These are phyloP conservation scores for Ophiosphaerella korrae DNA, from an alignment of 2,329 filamentous ascomycete genomes.

Conservation along the genomic window DNA sequence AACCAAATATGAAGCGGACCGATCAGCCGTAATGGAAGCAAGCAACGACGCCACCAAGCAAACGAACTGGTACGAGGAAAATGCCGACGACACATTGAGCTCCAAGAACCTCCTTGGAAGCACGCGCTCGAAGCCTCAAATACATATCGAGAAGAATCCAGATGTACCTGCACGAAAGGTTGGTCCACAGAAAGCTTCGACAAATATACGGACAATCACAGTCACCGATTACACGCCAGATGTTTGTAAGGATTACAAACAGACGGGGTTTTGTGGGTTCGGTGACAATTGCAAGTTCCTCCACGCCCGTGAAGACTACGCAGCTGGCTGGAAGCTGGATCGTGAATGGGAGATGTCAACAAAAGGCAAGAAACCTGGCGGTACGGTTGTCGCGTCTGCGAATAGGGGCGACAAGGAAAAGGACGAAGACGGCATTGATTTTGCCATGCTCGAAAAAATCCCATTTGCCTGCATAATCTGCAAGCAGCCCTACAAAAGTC, in stretches of 20 bases:
- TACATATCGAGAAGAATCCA: conserved; percentile 80
- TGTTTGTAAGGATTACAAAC: conserved; percentile 93
- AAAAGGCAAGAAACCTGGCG: conserved; percentile 62
- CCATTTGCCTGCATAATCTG: conserved; percentile 92
- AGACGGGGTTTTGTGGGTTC: conserved; percentile 68
- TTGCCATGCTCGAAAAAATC: conserved; percentile 77
- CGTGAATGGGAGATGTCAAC: conserved; percentile 88
- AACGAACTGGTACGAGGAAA: conserved; percentile 87
- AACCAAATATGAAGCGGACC: conserved; percentile 65
- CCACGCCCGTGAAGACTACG: conserved; percentile 77
- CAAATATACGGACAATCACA: conserved; percentile 89
- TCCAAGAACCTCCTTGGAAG: conserved; percentile 65
- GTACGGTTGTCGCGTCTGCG: conserved; percentile 62
- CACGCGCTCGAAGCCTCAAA: conserved; percentile 51
- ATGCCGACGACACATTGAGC: conserved; percentile 56
- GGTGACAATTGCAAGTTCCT: conserved; percentile 83
- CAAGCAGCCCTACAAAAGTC: conserved; percentile 75
- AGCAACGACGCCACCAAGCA: conserved; percentile 89
- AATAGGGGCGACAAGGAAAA: conserved; percentile 52
- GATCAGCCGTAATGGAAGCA: conserved; percentile 65
- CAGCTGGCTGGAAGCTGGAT: conserved; percentile 95
- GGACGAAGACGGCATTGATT: conserved; percentile 64
- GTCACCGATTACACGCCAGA: conserved; percentile 90
- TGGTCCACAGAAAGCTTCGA: conserved; percentile 84
- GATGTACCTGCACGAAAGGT: conserved; percentile 72